Base-by-base conservation (phyloP, 179 eudicot species). In the Vitellaria paradoxa region DNA sequence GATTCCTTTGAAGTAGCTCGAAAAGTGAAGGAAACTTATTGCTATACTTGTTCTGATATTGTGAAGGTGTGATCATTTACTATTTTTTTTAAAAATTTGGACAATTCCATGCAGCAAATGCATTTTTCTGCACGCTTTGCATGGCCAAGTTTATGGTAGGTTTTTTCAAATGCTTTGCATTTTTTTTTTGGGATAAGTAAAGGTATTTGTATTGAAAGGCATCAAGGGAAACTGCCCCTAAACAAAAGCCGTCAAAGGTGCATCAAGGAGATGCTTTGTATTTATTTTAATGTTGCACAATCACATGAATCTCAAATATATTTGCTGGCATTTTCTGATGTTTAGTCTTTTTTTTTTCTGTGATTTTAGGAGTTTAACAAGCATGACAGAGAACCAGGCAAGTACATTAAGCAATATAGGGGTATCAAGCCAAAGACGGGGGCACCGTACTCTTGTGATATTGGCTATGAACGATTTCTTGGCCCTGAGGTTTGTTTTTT, bases 1-100 rank as follows among this genome's bases (percentile, higher is more conserved):
- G 99, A 95, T 75, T 95, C 98, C 50, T 89, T 93, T 84, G 99
- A 95, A 73, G 99, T 95, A 68, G 99, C 99, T 75, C 91, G 99
- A 66, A 92, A 93, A 82, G 95, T 95, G 73, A 95, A 95, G 87
- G 99, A 95, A 85, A 90, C 90, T 85, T 87, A 91, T 85, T 93
- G 99, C 87, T 95, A 95, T 82, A 95, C 99, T 70, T 82, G 87
- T 88, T 91, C 99, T 47, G 99, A 95, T 77, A 91, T 95, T 83
- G 99, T 95, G 69, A 95, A 95, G 98, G 99, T 95, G 99, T 95
- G 78, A 50, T 21, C 74, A 20, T 53, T 7, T 71, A 6, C 60
- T 65, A 47, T 24, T 61, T 65, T 61, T 65, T 30, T 40, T 13
- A 49, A 37, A 20, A 67, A 49, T 65, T 24, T 61, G 40, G n/a